A percentile compares a stretch with the other conserved stretches of the same genome.
Conservation (phyloP, 2,329 filamentous ascomycete genomes). For the Paraphoma sp. region DNA sequence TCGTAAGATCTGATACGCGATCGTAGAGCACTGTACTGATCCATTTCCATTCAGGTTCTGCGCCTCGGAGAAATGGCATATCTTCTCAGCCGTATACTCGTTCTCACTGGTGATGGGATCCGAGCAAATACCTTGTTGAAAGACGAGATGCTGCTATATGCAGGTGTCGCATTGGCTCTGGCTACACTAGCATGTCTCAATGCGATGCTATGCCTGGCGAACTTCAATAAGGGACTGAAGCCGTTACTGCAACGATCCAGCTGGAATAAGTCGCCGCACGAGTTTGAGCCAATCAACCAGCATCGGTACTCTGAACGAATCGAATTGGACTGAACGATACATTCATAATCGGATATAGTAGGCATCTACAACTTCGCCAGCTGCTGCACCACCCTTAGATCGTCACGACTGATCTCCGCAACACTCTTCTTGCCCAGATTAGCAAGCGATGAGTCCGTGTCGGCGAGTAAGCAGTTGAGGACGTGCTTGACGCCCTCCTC, state of each 20-base stretch:
- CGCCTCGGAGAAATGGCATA: slow-evolving; percentile 26
- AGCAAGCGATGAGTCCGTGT: slow-evolving; percentile 42
- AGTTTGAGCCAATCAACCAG: slow-evolving; percentile 18
- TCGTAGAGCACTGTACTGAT: not conserved
- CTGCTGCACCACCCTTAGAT: slow-evolving; percentile 35
- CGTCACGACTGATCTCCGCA: slow-evolving; percentile 33
- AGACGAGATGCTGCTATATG: slow-evolving; percentile 31
- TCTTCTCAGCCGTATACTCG: slow-evolving; percentile 24
- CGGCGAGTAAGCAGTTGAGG: slow-evolving; percentile 40
- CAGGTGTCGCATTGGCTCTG: slow-evolving; percentile 13
- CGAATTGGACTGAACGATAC: slow-evolving; percentile 6
- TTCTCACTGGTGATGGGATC: slow-evolving; percentile 15
- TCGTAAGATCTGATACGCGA: slow-evolving; percentile 13
- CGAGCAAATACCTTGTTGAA: slow-evolving; percentile 21
- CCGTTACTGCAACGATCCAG: slow-evolving; percentile 20
- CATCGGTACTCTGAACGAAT: slow-evolving; percentile 15
- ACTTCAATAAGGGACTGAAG: slow-evolving; percentile 30
- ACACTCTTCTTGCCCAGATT: slow-evolving; percentile 41
- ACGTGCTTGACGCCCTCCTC: slow-evolving; percentile 48
- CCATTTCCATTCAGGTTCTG: slow-evolving; percentile 10
- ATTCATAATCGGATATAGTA: not conserved
- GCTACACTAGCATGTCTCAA: slow-evolving; percentile 7
- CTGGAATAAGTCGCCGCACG: slow-evolving; percentile 9
- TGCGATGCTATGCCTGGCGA: slow-evolving; percentile 19
- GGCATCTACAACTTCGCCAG: slow-evolving; percentile 33